Evolutionary conservation across 352 stramenopile genomes (phyloP).

Genomic region (Phytophthora macrochlamydospora): DNA sequence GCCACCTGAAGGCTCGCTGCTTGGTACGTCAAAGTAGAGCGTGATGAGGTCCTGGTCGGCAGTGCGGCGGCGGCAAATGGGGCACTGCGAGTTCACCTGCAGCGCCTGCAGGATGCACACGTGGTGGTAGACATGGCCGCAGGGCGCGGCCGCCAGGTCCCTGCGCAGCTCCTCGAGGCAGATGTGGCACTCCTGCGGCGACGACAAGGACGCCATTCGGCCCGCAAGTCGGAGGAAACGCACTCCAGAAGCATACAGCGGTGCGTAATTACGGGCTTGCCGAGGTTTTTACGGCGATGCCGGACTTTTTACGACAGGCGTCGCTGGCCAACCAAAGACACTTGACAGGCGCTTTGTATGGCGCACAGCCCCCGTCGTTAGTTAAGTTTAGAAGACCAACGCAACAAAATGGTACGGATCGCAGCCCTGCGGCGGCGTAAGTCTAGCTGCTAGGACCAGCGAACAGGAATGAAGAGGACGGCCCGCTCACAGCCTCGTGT

Average conservation of each 20-base stretch:
- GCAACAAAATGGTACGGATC: slow-evolving; percentile 77
- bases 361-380: slow-evolving; percentile 38
- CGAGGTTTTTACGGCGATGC: background rate
- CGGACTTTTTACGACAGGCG: slow-evolving; percentile 14
- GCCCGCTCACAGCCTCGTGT: slow-evolving; percentile 13
- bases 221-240: background rate
- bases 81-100: slow-evolving; percentile 72
- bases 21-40: slow-evolving; percentile 72
- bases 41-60: slow-evolving; percentile 51
- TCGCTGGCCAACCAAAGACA: slow-evolving; percentile 47
- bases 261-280: slow-evolving; percentile 1
- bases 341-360: slow-evolving; percentile 44
- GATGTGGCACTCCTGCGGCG: slow-evolving; percentile 78
- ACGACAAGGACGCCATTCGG: slow-evolving; percentile 1
- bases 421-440: background rate
- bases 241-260: too few relatives aligned
- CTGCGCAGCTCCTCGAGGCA: slow-evolving; percentile 77
- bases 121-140: slow-evolving; percentile 79
- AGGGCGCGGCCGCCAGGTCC: slow-evolving; percentile 63
- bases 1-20: background rate
- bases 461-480: background rate
- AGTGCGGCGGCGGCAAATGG: slow-evolving; percentile 65
- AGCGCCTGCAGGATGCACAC: slow-evolving; percentile 77
- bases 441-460: background rate
- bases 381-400: slow-evolving; percentile 91